These are phyloP conservation scores for Acrocalymma vagum DNA, from an alignment of 2,329 filamentous ascomycete species.

Conservation along the genomic window DNA sequence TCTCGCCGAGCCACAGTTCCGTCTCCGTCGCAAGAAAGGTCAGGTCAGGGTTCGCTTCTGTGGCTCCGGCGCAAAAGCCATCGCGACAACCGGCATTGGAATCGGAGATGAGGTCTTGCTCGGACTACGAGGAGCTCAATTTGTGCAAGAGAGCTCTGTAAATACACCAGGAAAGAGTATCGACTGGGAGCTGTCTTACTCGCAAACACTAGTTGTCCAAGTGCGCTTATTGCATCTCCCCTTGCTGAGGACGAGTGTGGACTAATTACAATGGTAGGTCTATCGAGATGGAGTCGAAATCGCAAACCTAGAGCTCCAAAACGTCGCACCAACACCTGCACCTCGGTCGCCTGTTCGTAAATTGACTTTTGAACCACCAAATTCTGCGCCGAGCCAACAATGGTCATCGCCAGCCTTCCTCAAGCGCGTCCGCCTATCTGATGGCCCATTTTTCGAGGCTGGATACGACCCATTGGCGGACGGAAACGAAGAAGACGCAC, in stretches of 20 bases:
- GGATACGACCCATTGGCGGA: conserved; percentile 72
- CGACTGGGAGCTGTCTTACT: conserved; percentile 65
- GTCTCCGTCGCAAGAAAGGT: conserved; percentile 77
- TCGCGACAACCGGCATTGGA: conserved; percentile 73
- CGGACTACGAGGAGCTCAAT: conserved; percentile 73
- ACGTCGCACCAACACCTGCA: conserved; percentile 38
- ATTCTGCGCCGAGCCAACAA: conserved; percentile 38
- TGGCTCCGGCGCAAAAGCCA: conserved; percentile 73
- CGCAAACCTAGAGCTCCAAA: conserved; percentile 63
- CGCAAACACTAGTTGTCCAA: conserved; percentile 44
- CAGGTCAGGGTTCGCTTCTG: conserved; percentile 82
- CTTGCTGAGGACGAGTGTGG: no score
- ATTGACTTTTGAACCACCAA: no score
- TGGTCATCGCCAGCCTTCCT: conserved; percentile 81
- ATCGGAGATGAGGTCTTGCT: conserved; percentile 81
- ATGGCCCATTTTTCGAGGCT: conserved; percentile 71
- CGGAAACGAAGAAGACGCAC: conserved; percentile 65
- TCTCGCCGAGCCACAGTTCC: conserved; percentile 84
- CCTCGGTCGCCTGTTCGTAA: conserved; percentile 31
- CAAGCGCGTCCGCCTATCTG: conserved; percentile 74
- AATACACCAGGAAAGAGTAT: conserved; percentile 65
- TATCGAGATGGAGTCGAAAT: conserved; percentile 57
- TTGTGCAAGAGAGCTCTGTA: conserved; percentile 64
- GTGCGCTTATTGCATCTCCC: no score
- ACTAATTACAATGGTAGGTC: no score